Evolutionary conservation across 2,329 filamentous ascomycete species (phyloP), one percentile per base, ranked within the genome.

Genomic region (Phialemonium atrogriseum): DNA sequence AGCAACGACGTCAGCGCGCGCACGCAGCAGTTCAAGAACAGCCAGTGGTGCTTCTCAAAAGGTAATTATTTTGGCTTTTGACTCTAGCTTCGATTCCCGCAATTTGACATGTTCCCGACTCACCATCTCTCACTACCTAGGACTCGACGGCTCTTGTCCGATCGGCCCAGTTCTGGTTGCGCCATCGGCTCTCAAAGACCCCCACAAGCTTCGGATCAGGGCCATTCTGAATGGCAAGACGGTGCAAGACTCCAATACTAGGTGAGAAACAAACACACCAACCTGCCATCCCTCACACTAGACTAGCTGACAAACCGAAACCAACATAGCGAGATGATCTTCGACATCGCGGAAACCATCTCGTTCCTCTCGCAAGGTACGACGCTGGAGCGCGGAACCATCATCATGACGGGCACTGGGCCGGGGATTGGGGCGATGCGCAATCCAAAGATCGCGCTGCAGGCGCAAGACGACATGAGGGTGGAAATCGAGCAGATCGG

Each of bases 211-310:
- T 8, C 28, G 24, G 13, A 52, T 56, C 34, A 48, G 42, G 36
- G 62, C 60, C 2, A 56, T 51, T 33, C 55, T 66, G 11, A 66
- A 68, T 43, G 62, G 62, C 3, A 46, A 59, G 41, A 42, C 51
- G 30, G 51, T 58, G 32, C 66, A 70, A 43, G 46, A 56, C 28
- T 57, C 58, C 2, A 42, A 54, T 1, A 56, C 28, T 10, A 23
- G 19, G 28, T n/a, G n/a, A n/a, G n/a, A n/a, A n/a, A n/a, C n/a
- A n/a, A n/a, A n/a, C n/a, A n/a, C n/a, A n/a, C n/a, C n/a, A n/a
- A n/a, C n/a, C n/a, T n/a, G n/a, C n/a, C n/a, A n/a, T n/a, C n/a
- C n/a, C n/a, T n/a, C n/a, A n/a, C n/a, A n/a, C n/a, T n/a, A n/a
- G n/a, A n/a, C n/a, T n/a, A n/a, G n/a, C n/a, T n/a, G n/a, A n/a